These are phyloP conservation scores for Lomentospora prolificans DNA, from an alignment of 2,329 filamentous ascomycete genomes.

Conservation along the genomic window DNA sequence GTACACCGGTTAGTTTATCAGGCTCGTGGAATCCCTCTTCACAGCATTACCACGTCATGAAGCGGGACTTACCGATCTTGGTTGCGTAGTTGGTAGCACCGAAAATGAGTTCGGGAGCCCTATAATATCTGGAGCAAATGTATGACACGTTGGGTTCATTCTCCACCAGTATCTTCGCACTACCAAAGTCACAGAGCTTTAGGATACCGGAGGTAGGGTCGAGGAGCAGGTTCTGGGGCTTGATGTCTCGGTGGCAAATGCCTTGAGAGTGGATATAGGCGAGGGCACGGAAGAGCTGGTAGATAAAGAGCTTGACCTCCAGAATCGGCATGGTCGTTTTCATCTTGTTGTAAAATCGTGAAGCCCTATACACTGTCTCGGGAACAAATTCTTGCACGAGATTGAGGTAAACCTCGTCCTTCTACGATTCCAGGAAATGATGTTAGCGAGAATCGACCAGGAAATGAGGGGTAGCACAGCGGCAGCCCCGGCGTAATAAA, in stretches of 20 bases:
- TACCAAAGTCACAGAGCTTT: constrained; percentile 98
- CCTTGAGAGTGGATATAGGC: constrained; percentile 99
- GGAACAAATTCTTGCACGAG: constrained; percentile 96
- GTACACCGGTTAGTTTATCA: background rate
- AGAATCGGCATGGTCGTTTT: constrained; percentile 99
- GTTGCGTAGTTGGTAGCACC: constrained; percentile 99
- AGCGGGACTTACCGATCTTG: constrained; percentile 80
- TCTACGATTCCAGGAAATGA: constrained; percentile 36
- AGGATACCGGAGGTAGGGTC: constrained; percentile 85
- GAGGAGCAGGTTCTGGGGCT: constrained; percentile 92
- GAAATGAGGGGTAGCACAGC: background rate
- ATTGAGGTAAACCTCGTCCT: constrained; percentile 98
- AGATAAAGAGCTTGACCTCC: constrained; percentile 98
- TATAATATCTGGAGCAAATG: constrained; percentile 98
- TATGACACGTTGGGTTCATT: constrained; percentile 99
- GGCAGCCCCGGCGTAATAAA: background rate
- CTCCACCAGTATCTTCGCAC: constrained; percentile 95
- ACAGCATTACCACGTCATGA: too few species aligned
- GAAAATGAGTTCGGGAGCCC: constrained; percentile 95
- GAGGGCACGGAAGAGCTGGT: constrained; percentile 95
- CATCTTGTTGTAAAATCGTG: constrained; percentile 99
- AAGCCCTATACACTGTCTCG: constrained; percentile 95
- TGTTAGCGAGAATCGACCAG: background rate
- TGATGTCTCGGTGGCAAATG: constrained; percentile 98
- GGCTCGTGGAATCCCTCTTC: background rate